phyloP scores from a whole-genome alignment of 169 alveolate species.

The Eimeria sp. region DNA sequence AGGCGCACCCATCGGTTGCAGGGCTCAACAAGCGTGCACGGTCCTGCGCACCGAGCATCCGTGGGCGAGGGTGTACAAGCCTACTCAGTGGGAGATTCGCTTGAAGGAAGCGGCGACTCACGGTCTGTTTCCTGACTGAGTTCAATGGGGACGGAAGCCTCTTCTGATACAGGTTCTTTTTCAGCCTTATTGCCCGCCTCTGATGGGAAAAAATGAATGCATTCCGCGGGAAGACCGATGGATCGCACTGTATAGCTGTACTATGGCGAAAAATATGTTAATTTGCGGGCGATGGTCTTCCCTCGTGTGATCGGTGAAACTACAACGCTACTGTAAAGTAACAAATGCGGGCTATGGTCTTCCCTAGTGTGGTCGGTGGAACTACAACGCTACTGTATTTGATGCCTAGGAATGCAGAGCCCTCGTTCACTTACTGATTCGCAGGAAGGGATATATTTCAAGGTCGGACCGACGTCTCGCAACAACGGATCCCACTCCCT shows the following conservation, averaged over 20 bases:
- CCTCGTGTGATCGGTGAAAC: no score
- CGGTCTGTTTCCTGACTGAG: slow-evolving; percentile 21
- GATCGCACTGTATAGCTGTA: neutral
- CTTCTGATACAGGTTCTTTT: neutral
- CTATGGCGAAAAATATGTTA: neutral
- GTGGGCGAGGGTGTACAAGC: neutral
- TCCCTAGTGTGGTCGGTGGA: no score
- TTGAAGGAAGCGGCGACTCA: slow-evolving; percentile 3
- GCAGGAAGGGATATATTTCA: neutral
- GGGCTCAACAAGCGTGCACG: neutral
- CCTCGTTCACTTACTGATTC: neutral
- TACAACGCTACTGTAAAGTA: no score
- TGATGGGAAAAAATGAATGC: neutral
- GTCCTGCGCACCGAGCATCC: neutral
- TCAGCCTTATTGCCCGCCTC: neutral
- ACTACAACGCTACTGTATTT: no score
- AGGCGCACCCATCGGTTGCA: neutral
- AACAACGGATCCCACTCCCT: slow-evolving; percentile 59
- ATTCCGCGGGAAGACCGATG: neutral
- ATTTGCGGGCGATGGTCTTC: no score
- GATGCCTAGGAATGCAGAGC: neutral
- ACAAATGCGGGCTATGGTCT: no score
- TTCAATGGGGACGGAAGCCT: neutral
- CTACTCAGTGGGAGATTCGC: neutral
- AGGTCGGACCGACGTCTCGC: slow-evolving; percentile 12